Evolutionary conservation across 305 asterid species (phyloP).

Genomic region (Solanum hybrid): DNA sequence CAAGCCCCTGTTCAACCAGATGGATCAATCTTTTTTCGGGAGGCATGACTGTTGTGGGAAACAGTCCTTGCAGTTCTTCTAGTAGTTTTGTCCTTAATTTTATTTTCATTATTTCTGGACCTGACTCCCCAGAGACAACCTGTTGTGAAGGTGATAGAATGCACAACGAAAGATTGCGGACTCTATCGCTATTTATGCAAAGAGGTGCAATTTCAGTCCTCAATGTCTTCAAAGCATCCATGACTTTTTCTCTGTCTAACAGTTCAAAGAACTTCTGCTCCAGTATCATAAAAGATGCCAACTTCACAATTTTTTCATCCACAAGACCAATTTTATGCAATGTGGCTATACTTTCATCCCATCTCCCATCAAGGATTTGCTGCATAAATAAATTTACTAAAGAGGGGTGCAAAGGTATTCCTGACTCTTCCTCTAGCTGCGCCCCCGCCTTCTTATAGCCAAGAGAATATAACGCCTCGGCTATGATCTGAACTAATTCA

Average conservation of each 20-base stretch:
- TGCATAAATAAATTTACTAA: constrained; percentile 15
- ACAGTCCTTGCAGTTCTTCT: constrained; percentile 17
- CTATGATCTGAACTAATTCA: constrained; percentile 28
- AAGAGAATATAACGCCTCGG: constrained; percentile 26
- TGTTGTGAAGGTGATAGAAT: constrained; percentile 16
- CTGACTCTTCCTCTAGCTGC: constrained; percentile 27
- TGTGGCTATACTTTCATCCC: constrained; percentile 26
- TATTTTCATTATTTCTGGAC: not conserved
- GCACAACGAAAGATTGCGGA: constrained; percentile 19
- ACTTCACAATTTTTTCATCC: constrained; percentile 16
- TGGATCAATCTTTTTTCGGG: constrained; percentile 24
- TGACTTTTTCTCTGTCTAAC: constrained; percentile 11
- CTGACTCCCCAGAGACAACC: not conserved
- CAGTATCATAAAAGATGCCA: constrained; percentile 24
- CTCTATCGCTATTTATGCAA: constrained; percentile 13
- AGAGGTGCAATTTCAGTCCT: constrained; percentile 26
- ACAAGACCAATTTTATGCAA: constrained; percentile 17
- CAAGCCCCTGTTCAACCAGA: constrained; percentile 35
- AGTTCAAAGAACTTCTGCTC: constrained; percentile 28
- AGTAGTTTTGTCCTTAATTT: constrained; percentile 15
- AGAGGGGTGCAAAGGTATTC: constrained; percentile 21
- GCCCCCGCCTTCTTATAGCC: constrained; percentile 28
- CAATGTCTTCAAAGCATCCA: constrained; percentile 26
- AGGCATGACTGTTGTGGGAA: constrained; percentile 22
- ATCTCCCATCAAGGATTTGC: constrained; percentile 23